Base-by-base conservation (phyloP, 805 yeast species). In the Brettanomyces nanus region DNA sequence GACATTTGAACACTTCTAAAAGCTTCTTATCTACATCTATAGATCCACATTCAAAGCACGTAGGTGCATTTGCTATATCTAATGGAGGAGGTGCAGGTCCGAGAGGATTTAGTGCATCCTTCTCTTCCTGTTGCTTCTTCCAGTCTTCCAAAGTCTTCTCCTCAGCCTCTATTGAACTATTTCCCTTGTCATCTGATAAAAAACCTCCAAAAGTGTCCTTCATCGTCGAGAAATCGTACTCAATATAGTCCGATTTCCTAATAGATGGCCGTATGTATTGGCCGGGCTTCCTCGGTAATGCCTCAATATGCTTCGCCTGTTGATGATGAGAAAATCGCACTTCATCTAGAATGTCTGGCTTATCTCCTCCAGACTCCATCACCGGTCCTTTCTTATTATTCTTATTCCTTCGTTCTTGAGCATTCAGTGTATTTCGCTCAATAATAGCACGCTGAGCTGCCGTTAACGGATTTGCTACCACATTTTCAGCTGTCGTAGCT, bases 151-250 rank as follows among this genome's bases (percentile, higher is more conserved):
- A 54, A 1, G 73, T 62, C 44, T 64, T 64, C 10, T 61, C 63
- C 28, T 51, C 52, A 38, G 33, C 51, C 18, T 35, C 58, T 39
- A 46, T 51, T 39, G 34, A 52, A 56, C 41, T 47, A n/a, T 36
- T 43, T 11, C 39, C 35, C 9, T 42, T 35, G 6, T 63, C 69
- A 11, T 68, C 73, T 1, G 62, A 53, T 45, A 89, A 65, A 54
- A 79, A 89, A 18, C 99, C 99, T 49, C 97, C 97, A 51, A 73
- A 71, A 1, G 82, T 66, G 49, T 92, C 96, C 45, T 75, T 74
- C 86, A 94, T 83, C n/a, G 86, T 82, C 3, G 97, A 74, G 47
- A 92, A 74, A 59, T 92, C 97, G 57, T 78, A 85, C 43, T 84
- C 92, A 22, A 84, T 83, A 53, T 82, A 84, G 48, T 82, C 87